Evolutionary conservation across 352 stramenopile genomes (phyloP), one percentile per base, ranked within the genome.

Genomic region (Detonula confervacea): DNA sequence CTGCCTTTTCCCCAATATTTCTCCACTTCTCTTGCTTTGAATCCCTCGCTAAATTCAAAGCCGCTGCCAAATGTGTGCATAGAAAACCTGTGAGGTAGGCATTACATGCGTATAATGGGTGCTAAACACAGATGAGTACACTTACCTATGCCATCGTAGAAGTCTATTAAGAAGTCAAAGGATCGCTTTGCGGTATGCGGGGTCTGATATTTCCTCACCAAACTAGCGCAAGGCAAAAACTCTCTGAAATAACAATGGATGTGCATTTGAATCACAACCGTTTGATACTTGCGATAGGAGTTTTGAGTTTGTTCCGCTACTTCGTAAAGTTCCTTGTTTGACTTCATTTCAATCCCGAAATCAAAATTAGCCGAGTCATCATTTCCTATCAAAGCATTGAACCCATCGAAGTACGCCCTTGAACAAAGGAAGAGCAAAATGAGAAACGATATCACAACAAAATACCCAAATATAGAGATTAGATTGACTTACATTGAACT

Each of bases 21-120:
- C 22, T 44, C 54, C 24, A 54, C 39, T 65, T 56, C 25, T 42
- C 46, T 49, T 75, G n/a, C 16, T 75, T 67, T 35, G 54, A 49
- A 30, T 57, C 37, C 20, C 66, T 66, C 42, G 66, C 66, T n/a
- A 67, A 49, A 57, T 29, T 25, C 30, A 70, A 49, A 0, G 61
- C 61, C 20, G 61, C 44, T 65, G 39, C 20, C 3, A 37, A 37
- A 37, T 8, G n/a, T n/a, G n/a, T n/a, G n/a, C n/a, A n/a, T n/a
- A n/a, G n/a, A n/a, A n/a, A n/a, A n/a, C n/a, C n/a, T n/a, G n/a
- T n/a, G n/a, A n/a, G n/a, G n/a, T n/a, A n/a, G n/a, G n/a, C n/a
- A n/a, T n/a, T n/a, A n/a, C n/a, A n/a, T n/a, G n/a, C n/a, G n/a
- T n/a, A n/a, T n/a, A n/a, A n/a, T n/a, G n/a, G n/a, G n/a, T n/a